Base-by-base conservation (phyloP, 768 basidiomycete genomes). In the Candolleomyces efflorescens region DNA sequence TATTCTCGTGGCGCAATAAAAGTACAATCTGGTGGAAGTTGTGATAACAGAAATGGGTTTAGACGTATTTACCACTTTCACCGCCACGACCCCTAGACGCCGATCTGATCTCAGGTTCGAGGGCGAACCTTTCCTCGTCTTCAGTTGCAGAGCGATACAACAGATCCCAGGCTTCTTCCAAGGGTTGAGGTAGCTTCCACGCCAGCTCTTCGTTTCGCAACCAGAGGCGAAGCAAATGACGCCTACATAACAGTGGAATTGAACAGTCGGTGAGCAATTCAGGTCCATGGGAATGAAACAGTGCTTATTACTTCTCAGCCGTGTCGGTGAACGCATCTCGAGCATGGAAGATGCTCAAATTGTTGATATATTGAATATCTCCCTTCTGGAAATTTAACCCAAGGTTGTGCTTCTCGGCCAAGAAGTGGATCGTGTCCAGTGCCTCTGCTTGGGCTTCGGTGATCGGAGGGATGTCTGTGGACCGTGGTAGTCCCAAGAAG, bases 391-490 rank as follows among this genome's bases (percentile, higher is more conserved):
- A 79, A 56, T 78, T 78, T 38, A 80, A 68, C 0, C 68, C 75
- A 1, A 80, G 63, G 22, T 73, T 72, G 60, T 72, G 73, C 58
- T 76, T 76, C 59, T 78, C 75, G 1, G 73, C 79, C 15, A 75
- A 58, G 65, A 76, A 80, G 60, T 79, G 79, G 23, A 79, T 61
- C 2, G 73, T 69, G 53, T 79, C 78, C 13, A 80, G 69, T 4
- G 79, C 79, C 61, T 80, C 79, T 0, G 79, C 79, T 56, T 80
- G 79, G 4, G 76, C 78, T 62, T 80, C 79, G 5, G 76, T 75
- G 56, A 80, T 78, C 1, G 78, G 75, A 11, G 78, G 75, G 48
- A 78, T 78, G 45, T 73, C 55, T 18, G 69, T 48, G 18, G 67
- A 71, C 26, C 78, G 73, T 2, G 67, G 63, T 27, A 74, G 72